Evolutionary conservation across 768 basidiomycete genomes (phyloP).

Genomic region (Termitomyces sp.): DNA sequence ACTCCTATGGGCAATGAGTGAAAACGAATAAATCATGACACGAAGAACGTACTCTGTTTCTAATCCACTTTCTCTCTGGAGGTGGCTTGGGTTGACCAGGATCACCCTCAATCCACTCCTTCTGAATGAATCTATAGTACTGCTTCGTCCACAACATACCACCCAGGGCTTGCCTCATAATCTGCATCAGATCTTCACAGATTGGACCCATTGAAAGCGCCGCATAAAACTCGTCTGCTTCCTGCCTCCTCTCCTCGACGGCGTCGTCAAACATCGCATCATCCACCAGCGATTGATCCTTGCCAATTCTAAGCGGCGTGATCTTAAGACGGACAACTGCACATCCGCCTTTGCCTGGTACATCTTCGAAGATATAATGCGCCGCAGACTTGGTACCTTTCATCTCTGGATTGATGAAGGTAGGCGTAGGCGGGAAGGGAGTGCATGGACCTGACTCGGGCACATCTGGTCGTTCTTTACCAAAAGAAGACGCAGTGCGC

Average conservation of each 20-base stretch:
- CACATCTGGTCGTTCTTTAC: slow-evolving; percentile 29
- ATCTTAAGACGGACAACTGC: slow-evolving; percentile 93
- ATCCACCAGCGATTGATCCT: slow-evolving; percentile 77
- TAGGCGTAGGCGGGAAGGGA: slow-evolving; percentile 43
- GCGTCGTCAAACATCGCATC: slow-evolving; percentile 85
- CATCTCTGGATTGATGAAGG: slow-evolving; percentile 82
- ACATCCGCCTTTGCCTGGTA: slow-evolving; percentile 90
- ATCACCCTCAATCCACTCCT: slow-evolving; percentile 95
- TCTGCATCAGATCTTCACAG: slow-evolving; percentile 88
- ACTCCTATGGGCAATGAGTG: slow-evolving; percentile 48
- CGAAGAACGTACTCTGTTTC: slow-evolving; percentile 62
- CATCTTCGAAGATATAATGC: slow-evolving; percentile 82
- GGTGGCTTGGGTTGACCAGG: slow-evolving; percentile 94
- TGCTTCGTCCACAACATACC: slow-evolving; percentile 99
- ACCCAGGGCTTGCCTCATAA: slow-evolving; percentile 92
- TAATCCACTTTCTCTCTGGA: slow-evolving; percentile 74
- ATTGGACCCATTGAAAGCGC: slow-evolving; percentile 76
- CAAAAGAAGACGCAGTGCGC: slow-evolving; percentile 39
- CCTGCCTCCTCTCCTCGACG: slow-evolving; percentile 85
- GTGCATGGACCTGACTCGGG: slow-evolving; percentile 54
- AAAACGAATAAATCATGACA: not conserved
- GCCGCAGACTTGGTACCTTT: slow-evolving; percentile 91
- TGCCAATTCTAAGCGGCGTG: slow-evolving; percentile 68
- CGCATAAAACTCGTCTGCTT: slow-evolving; percentile 95
- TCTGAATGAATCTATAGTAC: slow-evolving; percentile 93